Percentiles rank a stretch among this genome's conserved stretches.
Evolutionary conservation across 768 basidiomycete species (phyloP).

Genomic region (Polyporus arcularius): DNA sequence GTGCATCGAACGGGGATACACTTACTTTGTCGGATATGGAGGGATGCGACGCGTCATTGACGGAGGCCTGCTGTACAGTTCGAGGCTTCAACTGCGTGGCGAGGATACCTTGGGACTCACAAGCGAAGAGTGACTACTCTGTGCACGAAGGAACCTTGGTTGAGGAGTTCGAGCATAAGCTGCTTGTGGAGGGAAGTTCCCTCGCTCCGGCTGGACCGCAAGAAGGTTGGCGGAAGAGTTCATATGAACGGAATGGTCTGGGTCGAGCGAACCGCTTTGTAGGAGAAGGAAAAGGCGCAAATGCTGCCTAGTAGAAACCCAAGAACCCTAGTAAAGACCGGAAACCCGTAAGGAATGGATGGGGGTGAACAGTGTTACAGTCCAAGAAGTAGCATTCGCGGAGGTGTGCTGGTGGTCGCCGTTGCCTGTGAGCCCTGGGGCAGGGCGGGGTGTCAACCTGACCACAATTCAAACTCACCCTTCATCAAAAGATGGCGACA

Average conservation of each 20-base stretch:
- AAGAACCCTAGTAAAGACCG: neutral
- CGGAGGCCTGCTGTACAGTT: neutral
- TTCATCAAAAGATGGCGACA: neutral
- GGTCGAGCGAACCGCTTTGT: neutral
- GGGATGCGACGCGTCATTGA: neutral
- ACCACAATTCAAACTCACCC: neutral
- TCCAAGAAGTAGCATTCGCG: neutral
- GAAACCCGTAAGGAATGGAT: neutral
- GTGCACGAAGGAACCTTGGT: neutral
- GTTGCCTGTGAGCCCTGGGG: no score
- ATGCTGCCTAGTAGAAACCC: neutral
- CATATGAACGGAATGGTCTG: neutral
- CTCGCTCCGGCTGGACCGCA: neutral
- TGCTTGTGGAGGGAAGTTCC: neutral
- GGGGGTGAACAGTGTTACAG: neutral
- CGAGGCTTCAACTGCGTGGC: neutral
- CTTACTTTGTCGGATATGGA: slow-evolving; percentile 13
- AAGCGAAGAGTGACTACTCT: neutral
- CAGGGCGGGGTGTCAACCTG: no score
- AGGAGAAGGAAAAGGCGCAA: neutral
- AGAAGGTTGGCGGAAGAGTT: neutral
- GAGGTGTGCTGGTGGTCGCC: neutral
- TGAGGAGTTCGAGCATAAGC: neutral
- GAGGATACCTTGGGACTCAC: neutral
- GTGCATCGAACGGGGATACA: no score